Evolutionary conservation across 1,284 basidiomycete species (phyloP), one percentile per base, ranked within the genome.

Genomic region (Sparassis latifolia): DNA sequence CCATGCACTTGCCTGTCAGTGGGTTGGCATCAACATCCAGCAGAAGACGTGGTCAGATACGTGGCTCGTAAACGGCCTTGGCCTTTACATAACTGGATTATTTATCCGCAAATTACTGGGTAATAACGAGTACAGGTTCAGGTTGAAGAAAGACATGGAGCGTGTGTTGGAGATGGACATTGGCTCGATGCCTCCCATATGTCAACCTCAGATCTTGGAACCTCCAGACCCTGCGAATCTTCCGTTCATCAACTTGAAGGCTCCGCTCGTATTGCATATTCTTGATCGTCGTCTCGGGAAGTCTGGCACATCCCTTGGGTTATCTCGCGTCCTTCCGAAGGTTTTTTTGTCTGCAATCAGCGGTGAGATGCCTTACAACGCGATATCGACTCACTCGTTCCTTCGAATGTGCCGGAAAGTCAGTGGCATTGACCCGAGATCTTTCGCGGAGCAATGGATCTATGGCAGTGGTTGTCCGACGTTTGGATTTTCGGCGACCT

Each of bases 381-480:
- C 84, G 40, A 74, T 99, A 5, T 92, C 93, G 4, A 99, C 97
- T 0, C 86, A 90, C 57, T 81, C 83, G 29, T 99, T 99, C 71
- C 76, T 99, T 55, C 77, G 94, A 48, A 92, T 84, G 41, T 99
- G 96, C 65, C 79, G 94, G 56, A 99, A 97, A 67, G 89, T 97
- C 45, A 94, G 92, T 61, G 89, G 91, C 9, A 84, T 93, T 20
- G 96, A 98, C 65, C 79, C 93, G 37, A 79, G 89, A 50, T 80
- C 82, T 29, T 99, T 99, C 65, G 89, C 92, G 30, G 93, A 98
- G 63, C 96, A 99, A 67, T 99, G 97, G 97, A 92, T 99, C 56
- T 97, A 95, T 63, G 94, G 94, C 10, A 96, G 92, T 64, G 97
- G 97, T 3, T 97, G 94, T 65, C 97, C 97, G 0, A 80, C 86